Evolutionary conservation across 352 stramenopile genomes (phyloP), one percentile per base, ranked within the genome.

Genomic region (Globisporangium paroecandrum): DNA sequence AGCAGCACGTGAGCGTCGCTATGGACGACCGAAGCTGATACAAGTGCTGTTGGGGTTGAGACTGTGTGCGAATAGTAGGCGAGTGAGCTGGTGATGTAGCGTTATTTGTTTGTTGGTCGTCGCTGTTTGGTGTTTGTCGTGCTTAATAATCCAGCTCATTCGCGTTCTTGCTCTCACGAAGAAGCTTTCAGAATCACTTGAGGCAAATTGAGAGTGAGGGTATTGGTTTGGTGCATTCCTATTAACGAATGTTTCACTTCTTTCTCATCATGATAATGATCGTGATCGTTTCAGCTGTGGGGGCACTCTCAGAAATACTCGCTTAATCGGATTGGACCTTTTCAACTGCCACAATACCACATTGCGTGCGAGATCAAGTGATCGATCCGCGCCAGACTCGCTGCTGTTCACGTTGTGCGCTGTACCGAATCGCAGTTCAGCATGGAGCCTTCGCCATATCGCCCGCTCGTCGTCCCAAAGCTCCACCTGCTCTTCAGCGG

Each of bases 391-490:
- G 36, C 9, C 36, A 43, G 10, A 41, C 34, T 41, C 34, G 10
- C 36, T 43, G 36, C 10, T 41, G 34, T 15, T 43, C 51, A 6
- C 27, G 27, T 57, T 29, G 51, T 10, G 22, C 7, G 3, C 9
- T 8, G 6, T 58, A 25, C 22, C 29, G 49, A 25, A 32, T 34
- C 15, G 4, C 41, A 22, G 3, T 22, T n/a, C 27, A 32, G 1
- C 34, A 71, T 71, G 66, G 66, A 71, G 60, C 66, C 66, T 3
- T 60, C 66, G 4, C 46, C 60, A 13, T 56, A 55, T 34, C 59
- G 66, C 4, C 41, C 53, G 8, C 24, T 32, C 8, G 46, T 64
- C 10, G 60, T 71, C 27, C 60, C 66, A 4, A 67, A 71, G 46
- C 66, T 71, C 41, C 66, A 71, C 29, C 29, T 71, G 54, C 27